Evolutionary conservation across 768 basidiomycete species (phyloP).

Genomic region (Suillus subluteus): DNA sequence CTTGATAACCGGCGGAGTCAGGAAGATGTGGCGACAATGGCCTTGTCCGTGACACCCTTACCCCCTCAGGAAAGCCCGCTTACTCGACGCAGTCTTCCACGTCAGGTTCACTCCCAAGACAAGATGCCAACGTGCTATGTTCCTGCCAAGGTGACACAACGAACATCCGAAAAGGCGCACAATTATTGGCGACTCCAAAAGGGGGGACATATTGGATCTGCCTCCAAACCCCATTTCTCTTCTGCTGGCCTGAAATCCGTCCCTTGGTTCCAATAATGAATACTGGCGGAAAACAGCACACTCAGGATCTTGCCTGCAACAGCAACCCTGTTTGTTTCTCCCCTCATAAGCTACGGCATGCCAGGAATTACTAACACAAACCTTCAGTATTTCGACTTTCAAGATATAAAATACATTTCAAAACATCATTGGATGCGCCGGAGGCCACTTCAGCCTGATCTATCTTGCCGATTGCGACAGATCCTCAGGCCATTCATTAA

Average conservation of each 20-base stretch:
- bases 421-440: background rate
- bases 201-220: background rate
- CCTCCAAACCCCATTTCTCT: background rate
- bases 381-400: background rate
- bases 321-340: background rate
- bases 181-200: background rate
- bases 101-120: background rate
- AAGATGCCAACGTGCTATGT: conserved; percentile 22
- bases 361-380: background rate
- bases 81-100: conserved; percentile 18
- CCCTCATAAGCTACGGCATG: background rate
- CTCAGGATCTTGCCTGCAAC: background rate
- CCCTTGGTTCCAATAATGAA: background rate
- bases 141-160: conserved; percentile 30
- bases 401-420: background rate
- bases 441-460: background rate
- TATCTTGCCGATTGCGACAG: background rate
- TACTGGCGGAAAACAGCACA: background rate
- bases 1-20: background rate
- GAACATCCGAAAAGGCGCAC: conserved; percentile 3
- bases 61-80: background rate
- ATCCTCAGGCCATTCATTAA: background rate
- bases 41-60: background rate
- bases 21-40: background rate
- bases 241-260: background rate